phyloP scores from a whole-genome alignment of 2,329 filamentous ascomycete genomes.

The Cordyceps farinosa region DNA sequence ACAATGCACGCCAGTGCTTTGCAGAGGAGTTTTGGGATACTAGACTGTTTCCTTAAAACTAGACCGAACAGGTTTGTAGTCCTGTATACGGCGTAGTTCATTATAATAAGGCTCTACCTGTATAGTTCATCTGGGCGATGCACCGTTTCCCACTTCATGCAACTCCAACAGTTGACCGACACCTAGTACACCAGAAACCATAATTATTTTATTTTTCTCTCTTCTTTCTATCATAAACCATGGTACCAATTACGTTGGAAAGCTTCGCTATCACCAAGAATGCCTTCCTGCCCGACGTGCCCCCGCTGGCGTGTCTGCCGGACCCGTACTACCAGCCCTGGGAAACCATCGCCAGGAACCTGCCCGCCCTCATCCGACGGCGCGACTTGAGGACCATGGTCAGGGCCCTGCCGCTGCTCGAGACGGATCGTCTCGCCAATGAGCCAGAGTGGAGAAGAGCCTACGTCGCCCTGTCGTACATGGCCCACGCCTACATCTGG shows the following conservation, averaged over 20 bases:
- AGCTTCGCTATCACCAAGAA: constrained; percentile 45
- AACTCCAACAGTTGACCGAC: no score
- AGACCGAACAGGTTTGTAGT: background rate
- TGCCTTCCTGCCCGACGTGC: constrained; percentile 72
- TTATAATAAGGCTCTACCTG: no score
- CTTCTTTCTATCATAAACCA: background rate
- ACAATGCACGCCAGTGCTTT: background rate
- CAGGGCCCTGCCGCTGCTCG: constrained; percentile 64
- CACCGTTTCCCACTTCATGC: no score
- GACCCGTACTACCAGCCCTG: constrained; percentile 74
- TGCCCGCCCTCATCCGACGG: constrained; percentile 62
- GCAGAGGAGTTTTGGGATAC: background rate
- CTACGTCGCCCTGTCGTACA: constrained; percentile 73
- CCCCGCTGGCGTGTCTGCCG: constrained; percentile 61
- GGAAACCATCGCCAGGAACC: constrained; percentile 66
- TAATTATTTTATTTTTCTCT: no score
- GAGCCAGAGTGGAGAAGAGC: constrained; percentile 77
- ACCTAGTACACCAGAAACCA: no score
- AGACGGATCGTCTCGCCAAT: constrained; percentile 57
- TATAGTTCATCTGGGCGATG: no score
- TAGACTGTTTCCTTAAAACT: background rate
- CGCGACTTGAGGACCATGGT: constrained; percentile 44
- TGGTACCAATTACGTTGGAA: background rate
- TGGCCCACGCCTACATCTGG: constrained; percentile 87
- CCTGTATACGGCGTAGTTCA: no score